These are phyloP conservation scores for Paecilomyces niveus DNA, from an alignment of 2,329 filamentous ascomycete species.

Conservation along the genomic window DNA sequence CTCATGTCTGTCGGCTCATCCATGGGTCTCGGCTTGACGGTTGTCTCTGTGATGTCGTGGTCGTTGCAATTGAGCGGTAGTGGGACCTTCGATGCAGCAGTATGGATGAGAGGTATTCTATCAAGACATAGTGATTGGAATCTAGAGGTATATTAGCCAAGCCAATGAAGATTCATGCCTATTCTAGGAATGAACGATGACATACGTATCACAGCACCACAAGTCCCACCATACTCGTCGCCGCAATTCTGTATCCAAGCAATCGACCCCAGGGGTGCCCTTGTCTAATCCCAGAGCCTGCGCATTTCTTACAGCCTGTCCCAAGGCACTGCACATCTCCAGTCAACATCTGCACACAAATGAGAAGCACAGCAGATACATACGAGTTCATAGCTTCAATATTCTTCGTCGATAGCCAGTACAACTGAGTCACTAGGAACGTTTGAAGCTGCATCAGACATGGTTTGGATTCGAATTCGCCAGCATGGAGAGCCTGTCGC, in stretches of 20 bases:
- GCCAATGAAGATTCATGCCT: neutral
- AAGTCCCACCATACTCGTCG: conserved; percentile 20
- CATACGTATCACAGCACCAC: conserved; percentile 16
- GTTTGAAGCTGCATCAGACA: conserved; percentile 20
- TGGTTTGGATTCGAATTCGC: conserved; percentile 20
- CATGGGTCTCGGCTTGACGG: conserved; percentile 9
- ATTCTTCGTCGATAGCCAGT: conserved; percentile 25
- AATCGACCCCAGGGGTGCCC: conserved; percentile 9
- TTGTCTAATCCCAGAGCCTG: conserved; percentile 17
- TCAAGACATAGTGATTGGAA: conserved; percentile 21
- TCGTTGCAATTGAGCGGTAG: conserved; percentile 19
- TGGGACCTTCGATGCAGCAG: conserved; percentile 14
- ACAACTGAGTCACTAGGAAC: conserved; percentile 22
- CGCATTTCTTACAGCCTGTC: conserved; percentile 17
- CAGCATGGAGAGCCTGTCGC: conserved; percentile 20
- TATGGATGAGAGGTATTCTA: conserved; percentile 17
- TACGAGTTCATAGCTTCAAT: conserved; percentile 26
- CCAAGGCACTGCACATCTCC: conserved; percentile 9
- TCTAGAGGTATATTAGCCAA: conserved; percentile 4
- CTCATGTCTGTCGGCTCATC: conserved; percentile 16
- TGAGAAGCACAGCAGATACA: conserved; percentile 3
- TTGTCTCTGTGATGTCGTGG: conserved; percentile 13
- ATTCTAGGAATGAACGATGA: neutral
- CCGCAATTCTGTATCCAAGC: conserved; percentile 15
- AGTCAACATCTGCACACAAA: neutral